Conservation (phyloP, 2,329 filamentous ascomycete genomes). For the Metarhizium robertsii region DNA sequence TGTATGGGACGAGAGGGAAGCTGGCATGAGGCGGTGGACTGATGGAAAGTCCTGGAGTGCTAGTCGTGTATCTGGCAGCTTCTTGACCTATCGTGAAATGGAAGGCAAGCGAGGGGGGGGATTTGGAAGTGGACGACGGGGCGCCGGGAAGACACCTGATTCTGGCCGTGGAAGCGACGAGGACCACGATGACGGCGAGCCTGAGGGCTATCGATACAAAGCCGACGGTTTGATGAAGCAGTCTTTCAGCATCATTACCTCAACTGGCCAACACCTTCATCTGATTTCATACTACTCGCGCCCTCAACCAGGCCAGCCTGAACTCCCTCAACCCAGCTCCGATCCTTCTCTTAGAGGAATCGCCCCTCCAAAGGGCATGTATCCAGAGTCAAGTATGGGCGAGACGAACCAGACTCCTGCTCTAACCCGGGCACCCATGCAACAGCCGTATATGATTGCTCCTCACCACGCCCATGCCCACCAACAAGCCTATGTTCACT, state of each 20-base stretch:
- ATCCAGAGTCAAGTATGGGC: conserved; percentile 89
- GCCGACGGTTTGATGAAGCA: conserved; percentile 98
- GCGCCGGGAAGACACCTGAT: conserved; percentile 70
- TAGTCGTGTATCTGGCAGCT: conserved; percentile 93
- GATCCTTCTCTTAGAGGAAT: conserved; percentile 77
- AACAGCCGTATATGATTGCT: conserved; percentile 28
- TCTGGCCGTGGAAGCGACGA: conserved; percentile 75
- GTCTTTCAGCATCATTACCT: conserved; percentile 97
- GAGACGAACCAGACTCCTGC: conserved; percentile 74
- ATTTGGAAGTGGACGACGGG: conserved; percentile 50
- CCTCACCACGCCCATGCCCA: conserved; percentile 21
- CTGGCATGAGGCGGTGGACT: conserved; percentile 96
- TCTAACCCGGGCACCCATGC: conserved; percentile 67
- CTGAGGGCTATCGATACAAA: conserved; percentile 90
- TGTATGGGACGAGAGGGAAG: conserved; percentile 98
- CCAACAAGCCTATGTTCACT: conserved; percentile 28
- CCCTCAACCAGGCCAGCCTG: conserved; percentile 61
- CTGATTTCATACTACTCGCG: conserved; percentile 95
- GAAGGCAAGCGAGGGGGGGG: conserved; percentile 88
- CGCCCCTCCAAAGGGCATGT: conserved; percentile 85
- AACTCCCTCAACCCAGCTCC: conserved; percentile 70
- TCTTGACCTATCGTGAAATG: conserved; percentile 96
- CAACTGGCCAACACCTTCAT: conserved; percentile 79
- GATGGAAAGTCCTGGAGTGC: conserved; percentile 99
- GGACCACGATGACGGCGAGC: conserved; percentile 74